Base-by-base conservation (phyloP, 768 basidiomycete species). In the Erythrobasidium yunnanense region DNA sequence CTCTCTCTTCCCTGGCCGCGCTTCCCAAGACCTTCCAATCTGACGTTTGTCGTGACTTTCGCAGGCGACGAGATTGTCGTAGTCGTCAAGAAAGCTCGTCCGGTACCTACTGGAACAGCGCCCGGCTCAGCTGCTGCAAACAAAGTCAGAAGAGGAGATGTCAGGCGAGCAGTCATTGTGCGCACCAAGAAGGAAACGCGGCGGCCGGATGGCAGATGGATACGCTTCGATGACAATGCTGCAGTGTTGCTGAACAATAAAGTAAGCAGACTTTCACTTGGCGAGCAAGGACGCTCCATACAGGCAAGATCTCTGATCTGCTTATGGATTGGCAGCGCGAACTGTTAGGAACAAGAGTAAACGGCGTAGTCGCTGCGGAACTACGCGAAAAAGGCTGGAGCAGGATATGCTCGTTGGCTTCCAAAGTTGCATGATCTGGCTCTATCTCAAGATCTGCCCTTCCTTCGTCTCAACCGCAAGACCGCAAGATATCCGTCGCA, bases 201-300 rank as follows among this genome's bases (percentile, higher is more conserved):
- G 45, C 80, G 93, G 74, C 85, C 90, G 22, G 93, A 96, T 77
- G 93, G 93, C 15, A 82, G 89, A 29, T 80, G 83, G 71, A 80
- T 96, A 69, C 81, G 87, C 49, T 97, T 96, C 77, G 93, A 96
- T 77, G 93, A 96, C 81, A 96, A 96, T 73, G 93, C 93, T 0
- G 90, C 85, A 7, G 90, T 96, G 4, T 78, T 97, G 34, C 76
- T 97, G 65, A 96, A 97, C 77, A 89, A 89, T 80, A 97, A 97
- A 79, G 60, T 63, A 22, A 83, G 55, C n/a, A n/a, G n/a, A n/a
- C n/a, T n/a, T n/a, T n/a, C n/a, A n/a, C 85, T 49, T 18, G 4
- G 23, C 6, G 33, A 42, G 6, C 18, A 54, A 27, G 6, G 52
- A 25, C 23, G 8, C 4, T 27, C 13, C n/a, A n/a, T n/a, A n/a